phyloP scores from a whole-genome alignment of 306 rosid genomes.

The Amphicarpaea edgeworthii region DNA sequence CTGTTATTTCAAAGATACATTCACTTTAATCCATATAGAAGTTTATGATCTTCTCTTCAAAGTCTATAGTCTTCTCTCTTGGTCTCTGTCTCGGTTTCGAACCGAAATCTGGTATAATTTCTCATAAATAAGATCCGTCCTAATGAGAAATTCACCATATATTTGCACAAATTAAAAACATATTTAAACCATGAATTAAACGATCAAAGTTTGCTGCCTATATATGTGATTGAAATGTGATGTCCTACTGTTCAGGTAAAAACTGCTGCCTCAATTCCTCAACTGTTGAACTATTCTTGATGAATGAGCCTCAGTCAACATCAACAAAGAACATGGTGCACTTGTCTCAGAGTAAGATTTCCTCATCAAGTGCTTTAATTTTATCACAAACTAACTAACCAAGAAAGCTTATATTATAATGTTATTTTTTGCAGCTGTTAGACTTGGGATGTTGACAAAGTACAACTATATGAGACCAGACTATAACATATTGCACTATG shows the following conservation, averaged over 20 bases:
- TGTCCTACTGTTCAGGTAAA: conserved; percentile 55
- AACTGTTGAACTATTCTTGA: conserved; percentile 65
- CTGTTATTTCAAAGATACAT: no score
- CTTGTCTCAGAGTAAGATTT: conserved; percentile 79
- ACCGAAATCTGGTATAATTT: no score
- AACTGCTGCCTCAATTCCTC: conserved; percentile 93
- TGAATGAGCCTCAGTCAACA: conserved; percentile 81
- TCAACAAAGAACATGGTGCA: conserved; percentile 86
- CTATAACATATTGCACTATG: conserved; percentile 67
- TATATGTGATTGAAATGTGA: conserved; percentile 8
- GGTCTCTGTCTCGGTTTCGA: no score
- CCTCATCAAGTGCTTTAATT: not conserved
- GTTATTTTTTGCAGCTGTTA: conserved; percentile 60
- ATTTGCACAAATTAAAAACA: no score
- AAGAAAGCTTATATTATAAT: not conserved
- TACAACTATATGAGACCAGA: conserved; percentile 62
- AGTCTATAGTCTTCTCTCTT: no score
- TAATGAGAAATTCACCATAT: no score
- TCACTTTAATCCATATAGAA: no score
- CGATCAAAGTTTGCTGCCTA: conserved; percentile 3
- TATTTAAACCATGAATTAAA: no score
- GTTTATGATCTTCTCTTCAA: no score
- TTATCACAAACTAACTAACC: not conserved
- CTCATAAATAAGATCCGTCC: no score
- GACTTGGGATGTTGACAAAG: conserved; percentile 67